Evolutionary conservation across 2,329 filamentous ascomycete genomes (phyloP), one percentile per base, ranked within the genome.

Genomic region (Emericellopsis atlantica): DNA sequence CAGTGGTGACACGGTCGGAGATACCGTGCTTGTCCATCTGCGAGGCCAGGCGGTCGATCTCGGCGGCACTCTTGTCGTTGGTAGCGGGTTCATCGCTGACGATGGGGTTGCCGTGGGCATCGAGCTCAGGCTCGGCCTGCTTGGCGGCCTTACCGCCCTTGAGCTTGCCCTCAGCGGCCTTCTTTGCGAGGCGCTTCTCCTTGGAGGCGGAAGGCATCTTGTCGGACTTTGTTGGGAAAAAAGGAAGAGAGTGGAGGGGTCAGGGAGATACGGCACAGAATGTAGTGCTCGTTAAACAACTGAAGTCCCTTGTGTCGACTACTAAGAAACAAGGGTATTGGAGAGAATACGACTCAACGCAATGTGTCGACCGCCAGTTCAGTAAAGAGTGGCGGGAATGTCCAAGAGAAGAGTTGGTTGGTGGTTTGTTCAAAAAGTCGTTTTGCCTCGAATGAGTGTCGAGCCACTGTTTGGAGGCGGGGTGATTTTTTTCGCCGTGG

Each of bases 1-100:
- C 92, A 45, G 92, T 98, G 46, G 93, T 98, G 62, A 98, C 92
- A 64, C 92, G 84, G 66, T 98, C 92, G 12, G 92, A 96, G 49
- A 98, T 74, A 57, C 92, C 92, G 60, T 94, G 79, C 69, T 94
- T 85, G 69, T 98, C 92, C 75, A 95, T 84, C 70, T 98, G 93
- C 41, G 89, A 74, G 36, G 84, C 81, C 51, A 98, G 75, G 60
- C 88, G 88, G 70, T 88, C 84, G 49, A 95, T 81, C 58, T 83
- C 82, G 51, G 83, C 79, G 62, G 81, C 66, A 70, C 90, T 86
- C 52, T 80, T 76, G 52, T 71, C 74, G 45, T 78, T 72, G 50
- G 80, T 86, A 45, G 81, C 82, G 48, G 81, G 76, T 52, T 75
- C 73, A 41, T 84, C 81, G 36, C 69, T 62, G 45, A 67, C 64